Percentiles rank a stretch among this genome's conserved stretches.
Conservation (phyloP, 2,329 filamentous ascomycete genomes). For the Lasiodiplodia gonubiensis region DNA sequence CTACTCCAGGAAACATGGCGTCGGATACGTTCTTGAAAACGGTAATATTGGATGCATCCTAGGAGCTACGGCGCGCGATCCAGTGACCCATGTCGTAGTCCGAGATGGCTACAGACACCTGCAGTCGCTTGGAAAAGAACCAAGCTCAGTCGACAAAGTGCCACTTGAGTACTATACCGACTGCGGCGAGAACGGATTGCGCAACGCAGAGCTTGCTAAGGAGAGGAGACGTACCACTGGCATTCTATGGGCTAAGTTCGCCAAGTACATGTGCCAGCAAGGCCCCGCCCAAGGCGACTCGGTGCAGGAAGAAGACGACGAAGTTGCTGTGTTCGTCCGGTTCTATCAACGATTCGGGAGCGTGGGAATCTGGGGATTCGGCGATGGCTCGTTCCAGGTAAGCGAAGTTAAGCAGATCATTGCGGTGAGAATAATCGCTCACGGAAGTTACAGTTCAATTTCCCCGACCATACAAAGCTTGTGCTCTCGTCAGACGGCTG, state of each 20-base stretch:
- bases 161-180: conserved; percentile 76
- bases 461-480: conserved; percentile 86
- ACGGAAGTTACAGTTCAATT: conserved; percentile 70
- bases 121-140: conserved; percentile 67
- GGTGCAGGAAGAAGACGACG: conserved; percentile 45
- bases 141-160: conserved; percentile 50
- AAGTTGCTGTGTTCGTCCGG: conserved; percentile 61
- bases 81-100: conserved; percentile 74
- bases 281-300: conserved; percentile 49
- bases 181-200: conserved; percentile 67
- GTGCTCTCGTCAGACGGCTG: conserved; percentile 76
- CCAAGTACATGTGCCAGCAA: conserved; percentile 67
- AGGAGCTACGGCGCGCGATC: conserved; percentile 55
- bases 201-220: conserved; percentile 65
- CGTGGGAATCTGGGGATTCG: conserved; percentile 81
- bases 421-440: conserved; percentile 30
- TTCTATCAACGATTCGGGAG: conserved; percentile 84
- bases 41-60: conserved; percentile 75
- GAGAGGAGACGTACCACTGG: conserved; percentile 61
- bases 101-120: conserved; percentile 74
- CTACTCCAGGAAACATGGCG: conserved; percentile 84
- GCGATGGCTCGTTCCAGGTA: conserved; percentile 78
- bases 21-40: conserved; percentile 83
- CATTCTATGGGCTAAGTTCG: conserved; percentile 71
- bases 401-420: conserved; percentile 30